Evolutionary conservation across 148 eudicot genomes (phyloP).

Genomic region (Chenopodium suecicum): DNA sequence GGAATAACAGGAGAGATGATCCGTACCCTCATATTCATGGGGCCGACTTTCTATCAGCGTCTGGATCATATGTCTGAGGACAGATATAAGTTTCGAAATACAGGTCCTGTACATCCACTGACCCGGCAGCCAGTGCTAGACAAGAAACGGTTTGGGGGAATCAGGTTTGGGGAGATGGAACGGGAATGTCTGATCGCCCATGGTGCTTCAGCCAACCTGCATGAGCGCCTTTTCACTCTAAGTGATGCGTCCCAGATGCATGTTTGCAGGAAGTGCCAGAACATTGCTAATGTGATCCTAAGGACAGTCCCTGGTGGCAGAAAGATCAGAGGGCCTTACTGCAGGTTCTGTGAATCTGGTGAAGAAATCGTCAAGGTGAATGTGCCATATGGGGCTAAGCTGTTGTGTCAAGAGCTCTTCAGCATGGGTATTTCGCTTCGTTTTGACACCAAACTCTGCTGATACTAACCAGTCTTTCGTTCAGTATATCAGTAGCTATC

Average conservation of each 20-base stretch:
- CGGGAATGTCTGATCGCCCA: constrained; percentile 93
- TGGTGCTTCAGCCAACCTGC: constrained; percentile 88
- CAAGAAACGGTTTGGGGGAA: constrained; percentile 88
- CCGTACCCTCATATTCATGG: constrained; percentile 73
- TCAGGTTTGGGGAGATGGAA: constrained; percentile 95
- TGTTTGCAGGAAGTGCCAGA: constrained; percentile 64
- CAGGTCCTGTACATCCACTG: constrained; percentile 91
- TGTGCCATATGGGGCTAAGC: constrained; percentile 93
- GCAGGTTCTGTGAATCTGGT: constrained; percentile 69
- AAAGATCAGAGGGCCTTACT: constrained; percentile 80
- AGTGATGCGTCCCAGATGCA: constrained; percentile 91
- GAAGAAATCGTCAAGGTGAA: constrained; percentile 71
- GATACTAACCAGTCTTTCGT: constrained; percentile 18
- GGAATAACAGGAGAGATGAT: constrained; percentile 85
- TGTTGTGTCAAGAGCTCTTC: constrained; percentile 88
- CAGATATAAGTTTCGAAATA: constrained; percentile 90
- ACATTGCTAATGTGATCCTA: constrained; percentile 66
- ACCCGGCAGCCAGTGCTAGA: constrained; percentile 95
- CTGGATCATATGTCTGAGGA: constrained; percentile 91
- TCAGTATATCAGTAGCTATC: not conserved
- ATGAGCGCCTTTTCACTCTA: constrained; percentile 89
- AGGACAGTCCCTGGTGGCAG: constrained; percentile 60
- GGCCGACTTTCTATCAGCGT: constrained; percentile 87
- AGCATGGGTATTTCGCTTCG: constrained; percentile 90
- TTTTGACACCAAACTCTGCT: constrained; percentile 79